Base-by-base conservation (phyloP, 2,329 filamentous ascomycete genomes). In the Cytospora schulzeri region DNA sequence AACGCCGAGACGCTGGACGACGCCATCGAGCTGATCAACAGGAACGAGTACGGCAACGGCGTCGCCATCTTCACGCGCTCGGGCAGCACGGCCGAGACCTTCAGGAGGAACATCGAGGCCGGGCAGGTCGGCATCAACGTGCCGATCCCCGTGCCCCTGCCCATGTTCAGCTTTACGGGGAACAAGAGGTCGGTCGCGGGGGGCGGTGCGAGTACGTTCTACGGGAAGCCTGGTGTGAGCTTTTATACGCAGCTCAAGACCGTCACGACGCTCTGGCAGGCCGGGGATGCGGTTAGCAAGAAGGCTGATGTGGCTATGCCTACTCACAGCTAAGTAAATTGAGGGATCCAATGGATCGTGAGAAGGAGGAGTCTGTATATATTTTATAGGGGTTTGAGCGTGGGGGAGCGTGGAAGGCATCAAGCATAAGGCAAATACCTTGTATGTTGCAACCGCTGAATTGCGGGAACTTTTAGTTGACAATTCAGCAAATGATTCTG, bases 201-300 rank as follows among this genome's bases (percentile, higher is more conserved):
- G 62, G 93, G 93, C 60, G 94, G 95, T 67, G 91, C 91, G 45
- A 96, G 87, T 80, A 96, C 93, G 19, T 98, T 99, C 76, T 99
- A 99, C 79, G 95, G 95, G 70, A 91, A 91, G 78, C 92, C 93
- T 0, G 95, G 94, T 28, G 79, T 99, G 75, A 89, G 91, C 75
- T 99, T 99, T 76, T 98, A 96, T 79, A 99, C 95, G 3, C 95
- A 98, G 80, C 86, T 91, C 74, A 98, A 99, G 91, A 99, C 95
- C 3, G 95, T 99, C 57, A 99, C 95, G 60, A 90, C 92, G 70
- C 80, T 96, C 75, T 99, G 95, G 95, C 85, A 84, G 69, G 85
- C 83, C 65, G 88, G 91, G 74, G 91, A 93, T 79, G 90, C 89
- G 6, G 81, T 90, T 58, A 88, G 84, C 63, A 87, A 84, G 51